Evolutionary conservation across 2,329 filamentous ascomycete genomes (phyloP), one percentile per base, ranked within the genome.

Genomic region (Phialocephala sp.): DNA sequence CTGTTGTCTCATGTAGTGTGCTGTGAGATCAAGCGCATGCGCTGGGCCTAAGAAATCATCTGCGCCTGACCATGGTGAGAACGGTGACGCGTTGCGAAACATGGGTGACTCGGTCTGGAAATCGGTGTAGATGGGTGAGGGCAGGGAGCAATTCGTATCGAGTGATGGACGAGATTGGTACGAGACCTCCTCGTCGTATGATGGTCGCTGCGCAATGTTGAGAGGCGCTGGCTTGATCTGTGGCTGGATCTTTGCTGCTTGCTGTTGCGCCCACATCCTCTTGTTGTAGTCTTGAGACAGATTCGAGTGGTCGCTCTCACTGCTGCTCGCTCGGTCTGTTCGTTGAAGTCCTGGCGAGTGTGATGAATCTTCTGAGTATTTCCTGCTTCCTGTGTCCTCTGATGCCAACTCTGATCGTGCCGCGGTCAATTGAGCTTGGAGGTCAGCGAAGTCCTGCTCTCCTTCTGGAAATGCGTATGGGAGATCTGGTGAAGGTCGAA

Each of bases 401-500:
- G 68, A 66, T 39, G 43, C 64, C 59, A 66, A 66, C 35, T 74
- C 70, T 24, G 66, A 63, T 20, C 64, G 60, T 14, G 70, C 66
- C 55, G 68, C 62, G 55, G 83, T 83, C 12, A 89, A 77, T 73
- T 87, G 84, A 9, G 81, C 80, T 18, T 85, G 85, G 56, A 89
- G 77, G 71, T 86, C 85, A 15, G 80, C 79, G 73, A 89, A 80
- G 64, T 85, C 86, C 14, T 83, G 81, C 73, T 87, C 85, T 71
- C 87, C 84, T 74, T 89, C 86, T 62, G 87, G 87, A 74, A 89
- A 89, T 32, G 86, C 80, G 1, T 59, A 87, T 78, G 75, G 88
- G 81, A 75, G 81, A 72, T 89, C 87, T 73, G 82, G 84, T 71
- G 87, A 87, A 20, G 85, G 85, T 63, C 87, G 83, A 72, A 89